Percentiles rank a stretch among this genome's conserved stretches.
phyloP scores from a whole-genome alignment of 2,329 filamentous ascomycete genomes.

The Aspergillus luchuensis region DNA sequence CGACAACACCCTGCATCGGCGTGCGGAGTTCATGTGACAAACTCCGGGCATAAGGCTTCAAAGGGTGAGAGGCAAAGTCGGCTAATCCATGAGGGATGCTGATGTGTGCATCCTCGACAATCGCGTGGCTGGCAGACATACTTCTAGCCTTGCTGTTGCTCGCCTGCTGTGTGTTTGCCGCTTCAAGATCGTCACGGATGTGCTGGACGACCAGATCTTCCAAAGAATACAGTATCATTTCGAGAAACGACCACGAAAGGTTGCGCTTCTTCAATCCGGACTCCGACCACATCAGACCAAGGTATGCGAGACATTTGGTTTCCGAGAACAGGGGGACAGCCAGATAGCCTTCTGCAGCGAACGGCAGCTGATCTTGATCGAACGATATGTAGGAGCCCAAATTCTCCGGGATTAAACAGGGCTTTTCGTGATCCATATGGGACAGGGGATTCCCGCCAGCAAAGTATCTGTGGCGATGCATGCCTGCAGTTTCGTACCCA shows the following conservation, averaged over 20 bases:
- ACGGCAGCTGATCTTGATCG: constrained; percentile 59
- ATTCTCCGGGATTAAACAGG: constrained; percentile 66
- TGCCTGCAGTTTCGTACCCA: constrained; percentile 54
- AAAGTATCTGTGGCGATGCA: constrained; percentile 64
- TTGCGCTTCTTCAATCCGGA: constrained; percentile 59
- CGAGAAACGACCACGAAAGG: constrained; percentile 67
- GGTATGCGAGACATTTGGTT: constrained; percentile 68
- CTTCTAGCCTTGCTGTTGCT: constrained; percentile 26
- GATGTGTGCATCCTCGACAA: constrained; percentile 34
- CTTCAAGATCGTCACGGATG: constrained; percentile 57
- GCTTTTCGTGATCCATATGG: constrained; percentile 72
- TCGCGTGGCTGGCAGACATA: constrained; percentile 22
- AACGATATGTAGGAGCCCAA: constrained; percentile 63
- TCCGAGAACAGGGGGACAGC: constrained; percentile 66
- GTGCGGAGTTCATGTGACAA: constrained; percentile 72
- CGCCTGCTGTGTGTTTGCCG: constrained; percentile 37
- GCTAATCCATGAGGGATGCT: constrained; percentile 59
- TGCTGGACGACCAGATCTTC: constrained; percentile 67
- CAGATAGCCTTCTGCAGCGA: constrained; percentile 66
- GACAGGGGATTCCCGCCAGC: constrained; percentile 66
- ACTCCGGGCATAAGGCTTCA: constrained; percentile 72
- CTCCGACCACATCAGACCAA: constrained; percentile 71
- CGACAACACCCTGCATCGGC: constrained; percentile 74
- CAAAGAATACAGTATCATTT: constrained; percentile 68
- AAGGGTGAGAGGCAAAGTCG: constrained; percentile 60